Evolutionary conservation across 208 protist species (phyloP).

Genomic region (Spongospora subterranea): DNA sequence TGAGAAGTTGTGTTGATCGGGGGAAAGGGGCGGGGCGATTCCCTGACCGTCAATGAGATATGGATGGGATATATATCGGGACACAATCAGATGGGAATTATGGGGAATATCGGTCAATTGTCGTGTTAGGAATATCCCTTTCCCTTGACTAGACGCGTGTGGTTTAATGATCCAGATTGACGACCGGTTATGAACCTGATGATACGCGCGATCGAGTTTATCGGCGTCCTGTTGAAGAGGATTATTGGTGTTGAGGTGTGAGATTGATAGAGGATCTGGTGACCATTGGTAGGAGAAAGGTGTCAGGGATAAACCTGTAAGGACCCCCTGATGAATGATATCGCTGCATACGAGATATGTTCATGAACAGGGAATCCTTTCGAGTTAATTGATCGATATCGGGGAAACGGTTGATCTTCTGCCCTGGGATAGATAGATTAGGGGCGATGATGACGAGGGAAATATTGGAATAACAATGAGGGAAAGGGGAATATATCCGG

Average conservation of each 20-base stretch:
- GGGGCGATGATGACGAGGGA: too few species aligned
- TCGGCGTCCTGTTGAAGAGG: background rate
- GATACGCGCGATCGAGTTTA: slow-evolving; percentile 37
- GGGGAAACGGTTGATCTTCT: slow-evolving; percentile 33
- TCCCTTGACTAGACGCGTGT: slow-evolving; percentile 15
- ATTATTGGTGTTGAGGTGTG: background rate
- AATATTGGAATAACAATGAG: too few species aligned
- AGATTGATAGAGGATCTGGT: background rate
- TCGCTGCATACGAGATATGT: slow-evolving; percentile 1
- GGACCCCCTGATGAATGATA: background rate
- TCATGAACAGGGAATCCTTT: slow-evolving; percentile 50
- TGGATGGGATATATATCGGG: slow-evolving; percentile 61
- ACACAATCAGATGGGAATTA: slow-evolving; percentile 12
- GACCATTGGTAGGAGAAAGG: slow-evolving; percentile 35
- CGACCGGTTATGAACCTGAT: background rate
- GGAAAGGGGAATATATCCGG: too few species aligned
- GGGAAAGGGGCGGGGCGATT: slow-evolving; percentile 59
- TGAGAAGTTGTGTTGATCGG: too few species aligned
- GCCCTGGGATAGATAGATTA: too few species aligned
- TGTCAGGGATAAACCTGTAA: slow-evolving; percentile 32
- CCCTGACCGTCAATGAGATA: slow-evolving; percentile 66
- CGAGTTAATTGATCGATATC: background rate
- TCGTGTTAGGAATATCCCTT: background rate
- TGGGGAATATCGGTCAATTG: slow-evolving; percentile 44
- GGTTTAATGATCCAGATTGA: slow-evolving; percentile 65